phyloP scores from a whole-genome alignment of 345 rosid species.

The Carallia brachiata region DNA sequence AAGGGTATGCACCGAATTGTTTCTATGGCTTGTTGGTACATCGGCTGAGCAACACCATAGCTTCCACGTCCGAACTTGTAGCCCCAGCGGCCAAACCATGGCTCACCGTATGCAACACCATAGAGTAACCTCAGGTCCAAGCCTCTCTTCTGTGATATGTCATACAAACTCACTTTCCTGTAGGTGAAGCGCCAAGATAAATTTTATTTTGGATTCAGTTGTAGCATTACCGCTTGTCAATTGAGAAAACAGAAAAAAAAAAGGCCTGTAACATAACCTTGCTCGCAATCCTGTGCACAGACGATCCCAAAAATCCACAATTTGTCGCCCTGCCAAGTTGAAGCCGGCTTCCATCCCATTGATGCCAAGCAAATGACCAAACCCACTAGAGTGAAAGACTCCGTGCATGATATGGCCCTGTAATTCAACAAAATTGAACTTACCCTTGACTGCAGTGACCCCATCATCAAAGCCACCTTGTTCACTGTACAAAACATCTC shows the following conservation, averaged over 20 bases:
- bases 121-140: slow-evolving; percentile 78
- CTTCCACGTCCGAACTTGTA: slow-evolving; percentile 73
- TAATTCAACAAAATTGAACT: slow-evolving; percentile 46
- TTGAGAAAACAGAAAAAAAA: not conserved
- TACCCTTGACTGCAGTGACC: slow-evolving; percentile 29
- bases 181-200: not conserved
- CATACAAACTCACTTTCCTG: slow-evolving; percentile 84
- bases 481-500: slow-evolving; percentile 41
- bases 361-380: slow-evolving; percentile 75
- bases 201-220: not conserved
- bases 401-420: slow-evolving; percentile 72
- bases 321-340: slow-evolving; percentile 57
- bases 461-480: slow-evolving; percentile 24
- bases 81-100: slow-evolving; percentile 93
- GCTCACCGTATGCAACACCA: slow-evolving; percentile 62
- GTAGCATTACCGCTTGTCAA: not conserved
- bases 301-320: slow-evolving; percentile 95
- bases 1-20: slow-evolving; percentile 62
- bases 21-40: slow-evolving; percentile 71
- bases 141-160: slow-evolving; percentile 61
- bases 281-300: slow-evolving; percentile 69
- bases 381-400: slow-evolving; percentile 83
- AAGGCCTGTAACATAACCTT: slow-evolving; percentile 55
- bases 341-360: slow-evolving; percentile 74
- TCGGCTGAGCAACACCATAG: slow-evolving; percentile 62